A percentile compares a stretch with the other conserved stretches of the same genome.
Conservation (phyloP, 768 basidiomycete genomes). For the Termitomyces sp. region DNA sequence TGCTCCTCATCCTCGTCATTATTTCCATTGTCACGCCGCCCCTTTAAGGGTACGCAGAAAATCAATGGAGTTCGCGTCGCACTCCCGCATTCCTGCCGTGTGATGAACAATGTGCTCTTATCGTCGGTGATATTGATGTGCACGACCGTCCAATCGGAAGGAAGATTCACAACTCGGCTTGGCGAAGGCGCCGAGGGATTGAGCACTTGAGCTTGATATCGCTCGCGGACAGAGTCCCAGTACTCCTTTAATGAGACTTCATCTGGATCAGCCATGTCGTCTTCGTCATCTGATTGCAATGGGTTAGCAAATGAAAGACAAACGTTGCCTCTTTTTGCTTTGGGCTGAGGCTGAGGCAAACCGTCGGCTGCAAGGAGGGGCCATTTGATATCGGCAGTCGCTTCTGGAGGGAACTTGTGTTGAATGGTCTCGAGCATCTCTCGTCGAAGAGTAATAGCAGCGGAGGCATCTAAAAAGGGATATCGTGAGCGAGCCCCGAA, state of each 20-base stretch:
- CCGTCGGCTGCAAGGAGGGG: slow-evolving; percentile 48
- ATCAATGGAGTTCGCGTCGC: slow-evolving; percentile 53
- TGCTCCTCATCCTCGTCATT: slow-evolving; percentile 64
- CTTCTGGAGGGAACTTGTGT: slow-evolving; percentile 51
- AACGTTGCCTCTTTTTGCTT: slow-evolving; percentile 9
- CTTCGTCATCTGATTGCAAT: slow-evolving; percentile 34
- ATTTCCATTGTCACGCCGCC: slow-evolving; percentile 67
- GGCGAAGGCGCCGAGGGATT: slow-evolving; percentile 36
- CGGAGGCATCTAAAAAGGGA: slow-evolving; percentile 52
- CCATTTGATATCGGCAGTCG: slow-evolving; percentile 71
- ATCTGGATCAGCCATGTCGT: slow-evolving; percentile 22
- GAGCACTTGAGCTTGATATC: slow-evolving; percentile 44
- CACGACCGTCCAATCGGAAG: slow-evolving; percentile 76
- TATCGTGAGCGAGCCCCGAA: background rate
- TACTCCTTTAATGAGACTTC: slow-evolving; percentile 41
- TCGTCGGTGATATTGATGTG: slow-evolving; percentile 83
- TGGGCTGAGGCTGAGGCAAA: slow-evolving; percentile 26
- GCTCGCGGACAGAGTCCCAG: slow-evolving; percentile 54
- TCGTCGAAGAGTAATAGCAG: slow-evolving; percentile 73
- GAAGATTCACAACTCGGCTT: slow-evolving; percentile 43
- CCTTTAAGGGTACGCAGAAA: slow-evolving; percentile 86
- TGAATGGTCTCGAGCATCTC: slow-evolving; percentile 84
- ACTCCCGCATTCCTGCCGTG: slow-evolving; percentile 60
- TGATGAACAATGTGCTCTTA: slow-evolving; percentile 75
- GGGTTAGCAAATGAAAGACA: slow-evolving; percentile 14